Evolutionary conservation across 1,284 basidiomycete genomes (phyloP).

Genomic region (Wolfiporia cocos): DNA sequence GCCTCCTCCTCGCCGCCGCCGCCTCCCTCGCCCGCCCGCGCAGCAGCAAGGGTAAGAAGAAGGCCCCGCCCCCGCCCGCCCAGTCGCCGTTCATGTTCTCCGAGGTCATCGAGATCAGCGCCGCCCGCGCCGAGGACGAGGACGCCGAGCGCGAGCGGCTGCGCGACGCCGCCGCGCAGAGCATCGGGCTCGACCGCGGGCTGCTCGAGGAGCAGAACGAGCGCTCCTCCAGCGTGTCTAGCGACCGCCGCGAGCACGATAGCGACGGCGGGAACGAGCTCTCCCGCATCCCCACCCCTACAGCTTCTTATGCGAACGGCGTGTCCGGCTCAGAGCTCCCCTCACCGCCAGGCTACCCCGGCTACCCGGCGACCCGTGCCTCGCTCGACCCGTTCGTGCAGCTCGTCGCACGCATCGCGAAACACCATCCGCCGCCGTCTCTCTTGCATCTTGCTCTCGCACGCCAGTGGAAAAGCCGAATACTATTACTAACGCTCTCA

Average conservation of each 20-base stretch:
- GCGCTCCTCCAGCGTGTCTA: conserved; percentile 10
- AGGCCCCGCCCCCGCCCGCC: conserved; percentile 21
- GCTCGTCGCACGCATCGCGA: conserved; percentile 47
- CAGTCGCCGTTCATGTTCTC: conserved; percentile 40
- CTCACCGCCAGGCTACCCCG: no score
- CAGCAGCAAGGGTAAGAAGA: conserved; percentile 34
- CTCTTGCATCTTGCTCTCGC: conserved; percentile 63
- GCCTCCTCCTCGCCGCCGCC: conserved; percentile 16
- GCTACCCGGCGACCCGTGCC: conserved; percentile 48
- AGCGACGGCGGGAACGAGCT: conserved; percentile 10
- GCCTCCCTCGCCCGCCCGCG: conserved; percentile 35
- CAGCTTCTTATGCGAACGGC: conserved; percentile 15
- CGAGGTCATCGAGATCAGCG: conserved; percentile 68
- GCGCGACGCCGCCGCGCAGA: conserved; percentile 67
- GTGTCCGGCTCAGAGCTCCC: conserved; percentile 35
- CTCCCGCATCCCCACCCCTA: conserved; percentile 8
- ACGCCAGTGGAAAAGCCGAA: conserved; percentile 66
- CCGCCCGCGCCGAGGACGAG: conserved; percentile 49
- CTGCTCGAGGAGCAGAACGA: no score
- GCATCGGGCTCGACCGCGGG: conserved; percentile 52
- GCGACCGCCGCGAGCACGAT: conserved; percentile 17
- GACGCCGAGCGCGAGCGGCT: conserved; percentile 66
- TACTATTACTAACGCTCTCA: conserved; percentile 48
- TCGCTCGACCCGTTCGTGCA: conserved; percentile 45
- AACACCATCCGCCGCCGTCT: conserved; percentile 60